Percentiles rank a stretch among this genome's conserved stretches.
phyloP scores from a whole-genome alignment of 805 yeast genomes.

The Tetrapisispora taiwanensis region DNA sequence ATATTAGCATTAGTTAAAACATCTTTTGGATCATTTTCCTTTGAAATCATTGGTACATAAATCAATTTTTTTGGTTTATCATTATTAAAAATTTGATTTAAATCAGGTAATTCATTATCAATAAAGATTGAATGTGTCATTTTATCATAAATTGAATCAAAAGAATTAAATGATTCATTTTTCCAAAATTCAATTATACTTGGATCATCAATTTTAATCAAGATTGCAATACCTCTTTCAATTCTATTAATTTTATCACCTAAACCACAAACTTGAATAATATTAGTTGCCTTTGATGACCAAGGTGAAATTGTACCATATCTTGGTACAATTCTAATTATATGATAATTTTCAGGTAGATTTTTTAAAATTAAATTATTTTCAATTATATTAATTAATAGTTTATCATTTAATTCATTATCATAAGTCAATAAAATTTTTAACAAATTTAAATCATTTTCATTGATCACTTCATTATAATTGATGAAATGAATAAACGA shows the following conservation, averaged over 20 bases:
- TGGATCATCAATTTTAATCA: conserved; percentile 63
- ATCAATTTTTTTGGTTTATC: conserved; percentile 79
- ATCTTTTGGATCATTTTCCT: conserved; percentile 31
- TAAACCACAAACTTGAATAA: conserved; percentile 80
- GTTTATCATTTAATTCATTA: conserved; percentile 41
- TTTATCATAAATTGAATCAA: conserved; percentile 76
- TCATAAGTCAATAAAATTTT: conserved; percentile 67
- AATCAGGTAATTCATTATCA: conserved; percentile 46
- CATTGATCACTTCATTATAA: conserved; percentile 28
- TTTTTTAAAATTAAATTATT: conserved; percentile 14
- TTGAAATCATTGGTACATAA: conserved; percentile 50
- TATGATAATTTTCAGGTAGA: conserved; percentile 37
- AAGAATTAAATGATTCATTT: conserved; percentile 42
- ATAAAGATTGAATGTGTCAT: conserved; percentile 77
- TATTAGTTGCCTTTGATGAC: conserved; percentile 98
- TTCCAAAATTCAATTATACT: conserved; percentile 39
- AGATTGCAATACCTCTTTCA: conserved; percentile 79
- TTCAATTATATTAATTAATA: conserved; percentile 22
- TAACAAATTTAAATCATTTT: conserved; percentile 39
- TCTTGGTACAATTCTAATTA: conserved; percentile 78
- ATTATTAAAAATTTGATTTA: conserved; percentile 63
- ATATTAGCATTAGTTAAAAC: conserved; percentile 69
- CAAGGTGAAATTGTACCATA: conserved; percentile 97
- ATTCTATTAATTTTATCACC: conserved; percentile 62
- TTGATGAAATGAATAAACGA: conserved; percentile 76